Evolutionary conservation across 257 asterid species (phyloP), one percentile per base, ranked within the genome.

Genomic region (Mentha longifolia): DNA sequence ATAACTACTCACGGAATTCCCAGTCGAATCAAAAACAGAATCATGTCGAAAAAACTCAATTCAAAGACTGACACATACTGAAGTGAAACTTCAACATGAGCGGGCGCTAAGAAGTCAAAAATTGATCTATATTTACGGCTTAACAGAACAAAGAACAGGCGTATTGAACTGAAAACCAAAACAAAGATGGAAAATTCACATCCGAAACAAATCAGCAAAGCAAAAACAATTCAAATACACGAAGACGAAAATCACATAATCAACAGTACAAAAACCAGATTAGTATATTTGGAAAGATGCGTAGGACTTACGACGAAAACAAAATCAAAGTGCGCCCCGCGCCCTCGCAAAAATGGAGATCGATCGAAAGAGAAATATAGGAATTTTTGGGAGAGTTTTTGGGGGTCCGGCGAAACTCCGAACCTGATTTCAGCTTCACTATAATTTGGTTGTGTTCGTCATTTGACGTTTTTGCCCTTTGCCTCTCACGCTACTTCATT

Each of bases 381-480:
- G 55, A 50, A 9, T 51, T 28, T 74, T 51, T 14, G 9, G 55
- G 12, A 52, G 43, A 45, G 30, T 35, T 14, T 14, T 8, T 65
- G 62, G 59, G 84, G 78, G 70, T 56, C 80, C 72, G 78, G 78
- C 74, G 61, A 58, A 68, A 69, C 54, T 54, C 66, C n/a, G 68
- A 61, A 68, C 57, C 60, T 49, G 77, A 41, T 37, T 39, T 39
- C 28, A 22, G 71, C 72, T 16, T 45, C 60, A 41, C n/a, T 52
- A 63, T 30, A 52, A 72, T 41, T 72, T 72, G 64, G 28, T 51
- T 62, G 28, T 49, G 55, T 39, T 9, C 46, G 0, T 0, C 31
- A 55, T 43, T 37, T 65, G 59, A 43, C 72, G 67, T 3, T 42
- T 73, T 45, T 73, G 54, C 54, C 73, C 54, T 20, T 68, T 15